Evolutionary conservation across 257 asterid species (phyloP), one percentile per base, ranked within the genome.

Genomic region (Petrea volubilis): DNA sequence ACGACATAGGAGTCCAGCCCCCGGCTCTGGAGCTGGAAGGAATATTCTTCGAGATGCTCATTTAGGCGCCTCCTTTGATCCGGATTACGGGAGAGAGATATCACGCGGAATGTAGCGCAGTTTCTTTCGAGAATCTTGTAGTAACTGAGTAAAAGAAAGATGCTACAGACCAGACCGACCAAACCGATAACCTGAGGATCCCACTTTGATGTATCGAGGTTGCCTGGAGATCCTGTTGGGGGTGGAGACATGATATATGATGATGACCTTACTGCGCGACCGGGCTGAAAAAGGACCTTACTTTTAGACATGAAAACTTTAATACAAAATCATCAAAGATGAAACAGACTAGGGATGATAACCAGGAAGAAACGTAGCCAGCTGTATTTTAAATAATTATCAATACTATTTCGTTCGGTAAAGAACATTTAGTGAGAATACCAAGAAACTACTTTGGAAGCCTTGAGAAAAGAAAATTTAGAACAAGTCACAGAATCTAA

Each of bases 21-120:
- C n/a, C 77, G 59, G 74, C 96, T 87, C 3, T 78, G 90, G 11
- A 78, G 49, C 73, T 84, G 89, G 17, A 79, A 78, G 27, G 92
- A 77, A 12, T 75, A 67, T 33, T 85, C 93, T 40, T 86, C 86
- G 0, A 72, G 78, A 21, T 76, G 83, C 74, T 80, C 81, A 4
- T 77, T 81, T 15, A 86, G 2, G 1, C 82, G 88, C 43, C 74
- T 82, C 61, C 82, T 80, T 63, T 71, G 85, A 2, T 60, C 64
- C 4, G 68, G 33, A 38, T 74, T 82, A 24, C 88, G 60, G 0
- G 85, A 69, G 7, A 64, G 64, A 6, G 12, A 31, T 38, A 65
- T 67, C 11, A 44, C 57, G 0, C 74, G 77, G 25, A 74, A 59
- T 4, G 29, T 28, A 17, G 58, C 15, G 40, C 92, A 80, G 73